Evolutionary conservation across 768 basidiomycete species (phyloP).

Genomic region (Crucibulum laeve): DNA sequence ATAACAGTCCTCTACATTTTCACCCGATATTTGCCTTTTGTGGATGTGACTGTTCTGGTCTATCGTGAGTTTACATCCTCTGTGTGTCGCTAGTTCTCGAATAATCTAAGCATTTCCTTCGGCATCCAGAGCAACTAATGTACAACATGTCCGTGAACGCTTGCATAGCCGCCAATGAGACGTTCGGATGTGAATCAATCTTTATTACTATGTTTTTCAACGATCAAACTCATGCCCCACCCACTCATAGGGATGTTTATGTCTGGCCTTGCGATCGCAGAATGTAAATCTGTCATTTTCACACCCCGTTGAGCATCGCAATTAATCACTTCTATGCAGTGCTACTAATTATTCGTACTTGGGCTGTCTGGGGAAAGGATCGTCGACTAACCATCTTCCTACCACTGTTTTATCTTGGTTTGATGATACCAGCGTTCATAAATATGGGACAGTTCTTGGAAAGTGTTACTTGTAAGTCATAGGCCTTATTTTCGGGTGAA

Average conservation of each 20-base stretch:
- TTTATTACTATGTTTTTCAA: neutral
- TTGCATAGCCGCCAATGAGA: neutral
- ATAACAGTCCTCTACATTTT: neutral
- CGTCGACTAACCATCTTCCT: neutral
- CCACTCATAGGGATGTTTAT: neutral
- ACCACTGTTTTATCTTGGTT: constrained; percentile 1
- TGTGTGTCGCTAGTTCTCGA: too few relatives aligned
- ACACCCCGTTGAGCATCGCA: neutral
- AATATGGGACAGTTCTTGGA: constrained; percentile 3
- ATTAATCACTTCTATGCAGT: constrained; percentile 1
- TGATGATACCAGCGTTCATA: constrained; percentile 1
- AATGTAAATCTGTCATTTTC: neutral
- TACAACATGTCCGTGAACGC: neutral
- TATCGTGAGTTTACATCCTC: neutral
- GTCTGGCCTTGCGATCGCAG: neutral
- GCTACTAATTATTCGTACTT: constrained; percentile 4
- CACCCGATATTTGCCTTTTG: neutral
- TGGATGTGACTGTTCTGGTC: neutral
- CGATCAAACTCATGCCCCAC: neutral
- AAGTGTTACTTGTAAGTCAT: neutral
- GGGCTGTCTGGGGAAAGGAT: constrained; percentile 7
- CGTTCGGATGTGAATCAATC: neutral
- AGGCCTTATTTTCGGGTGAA: neutral
- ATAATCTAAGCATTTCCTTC: too few relatives aligned
- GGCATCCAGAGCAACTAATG: neutral